Evolutionary conservation across 306 rosid species (phyloP), one percentile per base, ranked within the genome.

Genomic region (Gynostemma pentaphyllum): DNA sequence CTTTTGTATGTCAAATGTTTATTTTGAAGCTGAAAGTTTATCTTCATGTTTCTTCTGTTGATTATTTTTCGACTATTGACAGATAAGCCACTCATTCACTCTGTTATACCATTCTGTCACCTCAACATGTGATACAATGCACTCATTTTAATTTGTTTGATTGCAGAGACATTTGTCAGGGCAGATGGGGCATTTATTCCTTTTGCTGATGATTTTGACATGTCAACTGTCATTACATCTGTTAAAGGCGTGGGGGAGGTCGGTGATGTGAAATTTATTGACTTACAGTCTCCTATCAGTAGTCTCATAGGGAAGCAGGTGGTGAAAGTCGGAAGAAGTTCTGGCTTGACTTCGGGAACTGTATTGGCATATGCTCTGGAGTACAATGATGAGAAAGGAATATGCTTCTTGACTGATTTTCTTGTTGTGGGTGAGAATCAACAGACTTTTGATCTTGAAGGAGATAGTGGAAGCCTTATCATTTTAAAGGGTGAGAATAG

Each of bases 141-240:
- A 19, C 49, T 66, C 56, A 62, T 26, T 36, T 45, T 41, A 51
- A 23, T 47, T 63, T 48, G 36, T 72, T 45, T 45, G 70, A 59
- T 47, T 81, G 79, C 94, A 94, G 99, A 94, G 84, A 94, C 99
- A 34, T 94, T 88, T 23, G 99, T 94, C 59, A 79, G 99, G 78
- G 99, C 99, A 28, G 99, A 94, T 32, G 99, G 99, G 15, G 95
- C 99, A 53, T 94, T 94, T 73, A 94, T 94, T 74, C 99, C 99
- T 47, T 94, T 94, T 73, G 86, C 95, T 44, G 95, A 94, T 75
- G 99, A 94, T 82, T 94, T 94, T 55, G 99, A 94, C 79, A 82
- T 94, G 95, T 82, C 76, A 55, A 84, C 88, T 36, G 95, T 94
- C 56, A 86, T 85, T 47, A 94, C 94, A 70, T 84, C 85, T 15